Evolutionary conservation across 805 yeast species (phyloP), one percentile per base, ranked within the genome.

Genomic region (Dipodascopsis uninucleata): DNA sequence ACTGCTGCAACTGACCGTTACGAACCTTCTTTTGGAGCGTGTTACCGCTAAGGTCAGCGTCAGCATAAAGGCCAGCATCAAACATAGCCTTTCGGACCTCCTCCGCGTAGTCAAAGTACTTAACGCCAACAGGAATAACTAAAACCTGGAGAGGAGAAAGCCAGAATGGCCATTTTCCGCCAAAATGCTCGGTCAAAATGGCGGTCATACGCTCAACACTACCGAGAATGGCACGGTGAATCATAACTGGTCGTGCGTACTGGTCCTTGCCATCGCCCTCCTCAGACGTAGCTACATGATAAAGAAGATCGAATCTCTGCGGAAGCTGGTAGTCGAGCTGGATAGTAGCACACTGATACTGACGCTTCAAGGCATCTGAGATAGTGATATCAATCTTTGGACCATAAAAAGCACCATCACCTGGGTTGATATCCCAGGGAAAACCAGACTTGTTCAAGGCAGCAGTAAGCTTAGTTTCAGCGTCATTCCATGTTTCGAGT

Each of bases 111-210:
- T 82, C 95, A 62, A 75, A 80, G 74, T 82, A 90, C 68, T 85
- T 87, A 55, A 85, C 94, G 63, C 96, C 97, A 59, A 93, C 97
- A 58, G 98, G 98, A 24, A 93, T 93, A 61, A 93, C 94, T 60
- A 90, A 74, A 47, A 90, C 78, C 72, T 93, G 99, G 74, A 98
- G 84, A 62, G 99, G 99, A n/a, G 97, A 89, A 65, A 93, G 76
- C 98, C 98, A 93, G 77, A 93, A 86, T 63, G 99, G 99, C 99
- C 99, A 93, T 68, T 88, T 93, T 62, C 99, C 99, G 64, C 89
- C 96, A 71, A 76, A 93, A 73, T 93, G 98, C 71, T 93, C 99
- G 48, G 95, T 89, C 68, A 93, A 79, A 60, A 93, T 90, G 53
- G 97, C 98, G 53, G 96, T 85, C 97, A 93, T 89, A 77, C 99